Conservation (phyloP, 73 alveolate genomes). For the Paramecium octaurelia region DNA sequence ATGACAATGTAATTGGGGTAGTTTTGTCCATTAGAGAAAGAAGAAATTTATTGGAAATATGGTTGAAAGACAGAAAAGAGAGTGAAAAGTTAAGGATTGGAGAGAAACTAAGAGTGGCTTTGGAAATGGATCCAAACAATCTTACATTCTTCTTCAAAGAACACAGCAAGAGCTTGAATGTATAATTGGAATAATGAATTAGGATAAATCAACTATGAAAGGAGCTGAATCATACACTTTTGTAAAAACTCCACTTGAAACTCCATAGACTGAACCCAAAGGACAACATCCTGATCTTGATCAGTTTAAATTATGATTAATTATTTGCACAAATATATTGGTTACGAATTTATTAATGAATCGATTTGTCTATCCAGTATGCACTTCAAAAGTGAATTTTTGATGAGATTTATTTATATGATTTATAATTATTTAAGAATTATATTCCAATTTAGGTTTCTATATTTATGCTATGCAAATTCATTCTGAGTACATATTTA, state of each 20-base stretch:
- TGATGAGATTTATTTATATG: not conserved
- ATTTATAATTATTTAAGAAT: not conserved
- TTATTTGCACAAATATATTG: not conserved
- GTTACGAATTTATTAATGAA: not conserved
- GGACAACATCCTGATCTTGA: slow-evolving; percentile 1
- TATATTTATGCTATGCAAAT: not conserved
- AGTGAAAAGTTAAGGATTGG: slow-evolving; percentile 52
- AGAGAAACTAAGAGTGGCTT: slow-evolving; percentile 48
- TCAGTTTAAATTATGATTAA: slow-evolving; percentile 32
- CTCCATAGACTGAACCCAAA: slow-evolving; percentile 44
- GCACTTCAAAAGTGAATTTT: not conserved
- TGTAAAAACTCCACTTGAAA: slow-evolving; percentile 56
- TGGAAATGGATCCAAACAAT: slow-evolving; percentile 59
- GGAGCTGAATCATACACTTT: slow-evolving; percentile 57
- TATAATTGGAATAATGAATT: not conserved
- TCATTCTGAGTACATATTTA: not conserved
- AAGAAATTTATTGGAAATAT: slow-evolving; percentile 55
- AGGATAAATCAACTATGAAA: slow-evolving; percentile 65
- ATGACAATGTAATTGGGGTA: slow-evolving; percentile 55
- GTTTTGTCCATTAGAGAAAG: slow-evolving; percentile 59
- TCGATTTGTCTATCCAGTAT: not conserved
- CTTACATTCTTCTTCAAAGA: slow-evolving; percentile 57
- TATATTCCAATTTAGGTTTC: not conserved
- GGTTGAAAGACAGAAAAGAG: slow-evolving; percentile 62
- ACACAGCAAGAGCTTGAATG: slow-evolving; percentile 51